These are phyloP conservation scores for Colletotrichum sublineola DNA, from an alignment of 2,329 filamentous ascomycete genomes.

Conservation along the genomic window DNA sequence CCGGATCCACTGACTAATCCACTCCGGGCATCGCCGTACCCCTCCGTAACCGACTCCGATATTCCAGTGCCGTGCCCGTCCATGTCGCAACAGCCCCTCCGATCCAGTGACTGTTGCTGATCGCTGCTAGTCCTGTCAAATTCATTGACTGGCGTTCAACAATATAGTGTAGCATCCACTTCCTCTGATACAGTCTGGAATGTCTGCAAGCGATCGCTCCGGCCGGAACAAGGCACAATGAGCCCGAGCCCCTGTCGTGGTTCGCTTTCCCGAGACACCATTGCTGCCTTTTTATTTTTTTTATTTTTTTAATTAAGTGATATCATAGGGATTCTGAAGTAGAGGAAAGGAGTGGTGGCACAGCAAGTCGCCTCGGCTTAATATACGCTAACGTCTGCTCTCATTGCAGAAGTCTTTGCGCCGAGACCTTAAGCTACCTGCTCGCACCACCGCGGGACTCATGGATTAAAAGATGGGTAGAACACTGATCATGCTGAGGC, in stretches of 20 bases:
- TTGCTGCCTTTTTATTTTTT: too few species aligned
- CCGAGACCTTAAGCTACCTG: background rate
- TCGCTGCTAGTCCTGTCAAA: background rate
- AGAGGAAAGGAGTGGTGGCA: background rate
- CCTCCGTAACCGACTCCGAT: conserved; percentile 17
- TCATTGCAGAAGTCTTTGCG: background rate
- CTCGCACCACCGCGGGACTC: background rate
- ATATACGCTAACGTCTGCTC: background rate
- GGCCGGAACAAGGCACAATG: background rate
- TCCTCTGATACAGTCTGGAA: background rate
- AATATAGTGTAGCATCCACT: background rate
- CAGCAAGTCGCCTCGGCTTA: background rate
- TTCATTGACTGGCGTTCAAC: background rate
- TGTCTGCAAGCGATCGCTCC: background rate
- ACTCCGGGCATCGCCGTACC: conserved; percentile 23
- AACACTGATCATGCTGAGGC: background rate
- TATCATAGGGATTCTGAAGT: background rate
- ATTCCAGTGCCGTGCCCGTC: conserved; percentile 26
- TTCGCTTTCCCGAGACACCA: background rate
- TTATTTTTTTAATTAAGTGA: background rate
- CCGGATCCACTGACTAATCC: conserved; percentile 39
- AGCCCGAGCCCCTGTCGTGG: background rate
- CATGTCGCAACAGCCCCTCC: conserved; percentile 5
- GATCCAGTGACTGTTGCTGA: background rate
- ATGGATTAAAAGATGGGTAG: background rate